Evolutionary conservation across 805 yeast species (phyloP), one percentile per base, ranked within the genome.

Genomic region (Teunomyces panamensis): DNA sequence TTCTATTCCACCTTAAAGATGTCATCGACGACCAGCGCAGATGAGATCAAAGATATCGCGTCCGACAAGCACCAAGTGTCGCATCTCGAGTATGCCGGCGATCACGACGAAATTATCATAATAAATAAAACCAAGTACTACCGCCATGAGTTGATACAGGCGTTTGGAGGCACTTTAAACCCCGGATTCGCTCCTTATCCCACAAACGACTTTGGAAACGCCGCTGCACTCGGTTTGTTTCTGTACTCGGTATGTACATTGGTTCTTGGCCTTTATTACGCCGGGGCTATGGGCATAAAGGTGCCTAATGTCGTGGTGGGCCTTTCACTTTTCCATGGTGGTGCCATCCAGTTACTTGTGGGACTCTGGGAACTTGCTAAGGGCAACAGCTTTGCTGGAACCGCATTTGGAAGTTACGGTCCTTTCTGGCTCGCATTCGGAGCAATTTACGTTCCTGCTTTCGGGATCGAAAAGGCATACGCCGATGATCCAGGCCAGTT

Each of bases 141-240:
- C 47, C 74, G 79, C 46, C 71, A 71, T 27, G 90, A 85, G 47
- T 75, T 85, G 52, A 63, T 80, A 53, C 70, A 71, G 30, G 89
- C 88, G 2, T 83, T 84, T 58, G 87, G 85, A 11, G 87, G 87
- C 57, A 70, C 71, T 8, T 64, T 77, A 48, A 73, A 73, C 43
- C 71, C 79, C 4, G 75, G 81, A 44, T 58, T 67, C 49, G 76
- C 80, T 50, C 67, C 73, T 16, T 64, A 70, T 48, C 74, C 83
- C 5, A 59, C 64, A 43, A 75, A 81, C 57, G 74, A 68, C 49
- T 73, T 67, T 51, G 79, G 69, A 11, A 77, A 77, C 54, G 81
- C 84, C 1, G 78, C 81, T 9, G 82, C 83, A 0, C 67, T 80
- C 13, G 84, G 84, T 4, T 67, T 80, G 30, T 71, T 71, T 9